These are phyloP conservation scores for Petunia hybrid DNA, from an alignment of 305 asterid genomes.

Conservation along the genomic window DNA sequence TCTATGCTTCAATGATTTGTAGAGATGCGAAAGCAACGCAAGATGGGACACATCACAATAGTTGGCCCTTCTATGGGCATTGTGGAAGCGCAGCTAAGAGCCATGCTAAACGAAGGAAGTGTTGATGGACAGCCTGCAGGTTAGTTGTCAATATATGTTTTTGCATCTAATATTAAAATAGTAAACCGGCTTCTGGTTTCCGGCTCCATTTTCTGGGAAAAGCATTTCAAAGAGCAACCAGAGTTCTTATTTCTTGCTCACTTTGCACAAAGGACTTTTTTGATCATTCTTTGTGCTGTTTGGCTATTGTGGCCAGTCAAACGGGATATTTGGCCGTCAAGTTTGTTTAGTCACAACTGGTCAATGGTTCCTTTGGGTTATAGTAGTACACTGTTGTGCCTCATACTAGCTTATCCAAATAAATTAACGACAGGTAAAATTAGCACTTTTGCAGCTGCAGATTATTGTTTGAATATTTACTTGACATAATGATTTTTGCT, in stretches of 20 bases:
- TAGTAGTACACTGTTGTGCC: background rate
- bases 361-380: background rate
- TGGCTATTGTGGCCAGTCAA: too few species aligned
- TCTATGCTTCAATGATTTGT: slow-evolving; percentile 33
- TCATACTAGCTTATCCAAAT: background rate
- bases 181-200: too few species aligned
- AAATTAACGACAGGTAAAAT: background rate
- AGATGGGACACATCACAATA: slow-evolving; percentile 95
- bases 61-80: slow-evolving; percentile 85
- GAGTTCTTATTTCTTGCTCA: background rate
- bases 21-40: slow-evolving; percentile 95
- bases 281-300: too few species aligned
- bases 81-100: slow-evolving; percentile 69
- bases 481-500: background rate
- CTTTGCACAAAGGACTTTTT: too few species aligned
- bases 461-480: background rate
- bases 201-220: too few species aligned
- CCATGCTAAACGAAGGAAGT: slow-evolving; percentile 61
- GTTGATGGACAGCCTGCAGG: slow-evolving; percentile 58
- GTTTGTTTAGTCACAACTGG: too few species aligned
- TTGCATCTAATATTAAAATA: background rate
- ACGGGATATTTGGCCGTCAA: too few species aligned
- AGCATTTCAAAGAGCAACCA: too few species aligned
- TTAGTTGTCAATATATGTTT: slow-evolving; percentile 38
- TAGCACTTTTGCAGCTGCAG: background rate